Evolutionary conservation across 1,139 yeast species (phyloP).

Genomic region (Schizosaccharomyces versatilis): DNA sequence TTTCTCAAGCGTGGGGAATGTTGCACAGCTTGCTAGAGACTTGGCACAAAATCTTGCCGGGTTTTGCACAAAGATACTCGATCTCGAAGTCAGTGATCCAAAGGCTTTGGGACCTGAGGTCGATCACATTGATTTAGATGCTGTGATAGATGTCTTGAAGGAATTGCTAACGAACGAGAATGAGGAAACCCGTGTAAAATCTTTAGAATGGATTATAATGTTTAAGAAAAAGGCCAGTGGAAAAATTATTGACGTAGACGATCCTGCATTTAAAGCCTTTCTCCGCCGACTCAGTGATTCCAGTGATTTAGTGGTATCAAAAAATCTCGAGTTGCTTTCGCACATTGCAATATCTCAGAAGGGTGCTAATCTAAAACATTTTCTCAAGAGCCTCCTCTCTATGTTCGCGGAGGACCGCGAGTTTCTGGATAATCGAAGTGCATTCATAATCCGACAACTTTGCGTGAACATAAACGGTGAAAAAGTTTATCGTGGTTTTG

Average conservation of each 20-base stretch:
- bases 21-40: conserved; percentile 31
- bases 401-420: conserved; percentile 48
- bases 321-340: conserved; percentile 54
- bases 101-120: background rate
- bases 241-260: conserved; percentile 15
- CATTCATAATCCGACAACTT: conserved; percentile 61
- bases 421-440: conserved; percentile 49
- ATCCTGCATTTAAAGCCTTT: conserved; percentile 43
- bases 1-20: conserved; percentile 31
- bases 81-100: background rate
- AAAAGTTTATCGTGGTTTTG: conserved; percentile 57
- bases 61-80: conserved; percentile 23
- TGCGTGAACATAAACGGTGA: conserved; percentile 69
- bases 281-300: conserved; percentile 69
- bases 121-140: conserved; percentile 27
- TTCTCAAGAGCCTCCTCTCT: conserved; percentile 47
- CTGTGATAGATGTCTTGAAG: conserved; percentile 39
- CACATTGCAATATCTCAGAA: conserved; percentile 58
- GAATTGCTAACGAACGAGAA: conserved; percentile 44
- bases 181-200: conserved; percentile 63
- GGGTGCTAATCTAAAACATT: conserved; percentile 54
- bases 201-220: conserved; percentile 77
- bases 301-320: conserved; percentile 61
- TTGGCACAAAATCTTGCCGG: conserved; percentile 31
- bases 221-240: conserved; percentile 54